These are phyloP conservation scores for Rosa persica DNA, from an alignment of 306 rosid species.

Conservation along the genomic window DNA sequence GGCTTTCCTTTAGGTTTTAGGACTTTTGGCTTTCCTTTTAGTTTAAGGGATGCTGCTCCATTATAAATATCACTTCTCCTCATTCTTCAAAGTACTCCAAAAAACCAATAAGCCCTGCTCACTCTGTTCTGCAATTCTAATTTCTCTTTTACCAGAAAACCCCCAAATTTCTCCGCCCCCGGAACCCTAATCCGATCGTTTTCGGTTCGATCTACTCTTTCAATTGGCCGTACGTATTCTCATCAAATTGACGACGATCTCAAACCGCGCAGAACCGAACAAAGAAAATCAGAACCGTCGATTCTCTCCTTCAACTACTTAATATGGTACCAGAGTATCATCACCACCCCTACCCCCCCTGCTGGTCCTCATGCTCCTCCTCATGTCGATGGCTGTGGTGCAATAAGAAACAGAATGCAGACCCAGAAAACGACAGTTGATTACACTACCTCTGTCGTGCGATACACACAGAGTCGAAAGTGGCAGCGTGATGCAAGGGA, in stretches of 20 bases:
- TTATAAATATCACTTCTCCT: too few species aligned
- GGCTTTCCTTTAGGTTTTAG: not conserved
- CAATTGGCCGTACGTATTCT: too few species aligned
- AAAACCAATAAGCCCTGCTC: too few species aligned
- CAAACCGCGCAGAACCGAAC: too few species aligned
- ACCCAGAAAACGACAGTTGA: conserved; percentile 85
- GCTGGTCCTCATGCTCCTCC: conserved; percentile 63
- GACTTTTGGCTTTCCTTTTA: not conserved
- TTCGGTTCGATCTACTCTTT: too few species aligned
- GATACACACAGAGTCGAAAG: conserved; percentile 90
- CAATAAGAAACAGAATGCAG: conserved; percentile 82
- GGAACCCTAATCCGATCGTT: too few species aligned
- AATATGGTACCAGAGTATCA: conserved; percentile 53
- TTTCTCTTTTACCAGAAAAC: too few species aligned
- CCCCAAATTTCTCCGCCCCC: too few species aligned
- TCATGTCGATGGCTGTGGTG: conserved; percentile 71
- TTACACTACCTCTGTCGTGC: conserved; percentile 90
- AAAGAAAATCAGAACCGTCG: too few species aligned
- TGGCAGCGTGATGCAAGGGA: conserved; percentile 87
- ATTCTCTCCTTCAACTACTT: not conserved
- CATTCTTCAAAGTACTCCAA: too few species aligned
- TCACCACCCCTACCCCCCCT: conserved; percentile 50
- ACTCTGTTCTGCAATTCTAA: too few species aligned
- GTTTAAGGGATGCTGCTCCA: not conserved
- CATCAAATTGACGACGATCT: too few species aligned